Evolutionary conservation across 805 yeast species (phyloP), one percentile per base, ranked within the genome.

Genomic region (Starmerella floris): DNA sequence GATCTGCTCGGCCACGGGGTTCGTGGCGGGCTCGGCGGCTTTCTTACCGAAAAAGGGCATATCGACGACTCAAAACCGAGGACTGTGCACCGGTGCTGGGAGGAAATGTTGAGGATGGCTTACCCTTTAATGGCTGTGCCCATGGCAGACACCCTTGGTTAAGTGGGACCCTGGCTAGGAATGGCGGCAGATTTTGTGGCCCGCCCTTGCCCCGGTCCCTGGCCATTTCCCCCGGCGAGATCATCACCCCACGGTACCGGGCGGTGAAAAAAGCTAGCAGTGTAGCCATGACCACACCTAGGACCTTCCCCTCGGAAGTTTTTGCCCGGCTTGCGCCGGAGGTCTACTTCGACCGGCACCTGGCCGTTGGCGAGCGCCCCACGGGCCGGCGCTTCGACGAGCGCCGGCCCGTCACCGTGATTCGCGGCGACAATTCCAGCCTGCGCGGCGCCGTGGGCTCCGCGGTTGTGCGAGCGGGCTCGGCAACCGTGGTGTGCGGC

Each of bases 301-400:
- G 80, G 28, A 64, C 73, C 4, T 84, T 85, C 58, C 78, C 91
- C 1, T 88, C 95, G 0, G 80, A 77, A 22, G 83, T 84, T 10
- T 65, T 87, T 34, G 85, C 91, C 1, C 66, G 91, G 40, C 72
- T 87, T 30, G 83, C 93, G 2, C 95, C 96, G 1, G 94, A 83
- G 43, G 58, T 82, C 13, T 80, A 88, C 4, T 66, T 87, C 35
- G 80, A 81, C 56, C 72, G 93, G 55, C 94, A 84, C 59, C 59
- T 87, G 15, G 70, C 79, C 17, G 64, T 75, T 17, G 88, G 91
- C 0, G 56, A 79, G 20, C 76, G 96, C 49, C 95, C 95, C 9
- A 73, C 77, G 37, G 61, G 60, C 6, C 71, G 95, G 35, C 67
- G 69, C 27, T 74, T 77, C 54, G 72, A 73, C 51, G 95, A 87